Conservation (phyloP, 2,329 filamentous ascomycete genomes). For the Botrytis elliptica region DNA sequence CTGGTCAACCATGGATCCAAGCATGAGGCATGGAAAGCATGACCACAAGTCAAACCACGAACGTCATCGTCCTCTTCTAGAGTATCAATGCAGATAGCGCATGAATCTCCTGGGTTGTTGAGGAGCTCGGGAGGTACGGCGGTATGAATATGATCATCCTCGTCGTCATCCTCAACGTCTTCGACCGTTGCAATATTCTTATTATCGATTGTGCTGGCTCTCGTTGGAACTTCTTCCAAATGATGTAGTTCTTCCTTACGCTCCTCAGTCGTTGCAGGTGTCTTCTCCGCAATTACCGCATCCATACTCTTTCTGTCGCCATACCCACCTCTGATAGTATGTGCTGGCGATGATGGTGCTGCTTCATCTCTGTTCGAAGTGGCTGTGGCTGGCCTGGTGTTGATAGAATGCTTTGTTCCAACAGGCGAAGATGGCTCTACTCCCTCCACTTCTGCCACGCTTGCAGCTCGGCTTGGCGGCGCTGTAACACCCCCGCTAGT, state of each 20-base stretch:
- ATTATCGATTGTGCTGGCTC: constrained; percentile 40
- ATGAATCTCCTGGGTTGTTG: constrained; percentile 82
- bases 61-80: constrained; percentile 96
- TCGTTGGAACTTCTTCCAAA: constrained; percentile 35
- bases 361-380: constrained; percentile 27
- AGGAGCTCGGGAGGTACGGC: constrained; percentile 80
- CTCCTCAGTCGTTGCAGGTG: constrained; percentile 22
- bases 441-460: constrained; percentile 66
- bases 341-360: constrained; percentile 24
- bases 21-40: constrained; percentile 94
- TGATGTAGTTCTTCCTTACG: constrained; percentile 32
- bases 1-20: constrained; percentile 96
- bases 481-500: constrained; percentile 80
- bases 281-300: constrained; percentile 28
- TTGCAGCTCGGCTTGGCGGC: constrained; percentile 69
- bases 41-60: constrained; percentile 90
- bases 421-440: constrained; percentile 45
- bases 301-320: constrained; percentile 29
- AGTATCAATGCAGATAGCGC: constrained; percentile 92
- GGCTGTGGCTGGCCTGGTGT: constrained; percentile 30
- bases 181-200: constrained; percentile 40
- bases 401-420: constrained; percentile 40
- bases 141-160: constrained; percentile 74
- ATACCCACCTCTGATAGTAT: constrained; percentile 18
- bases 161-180: constrained; percentile 67